phyloP scores from a whole-genome alignment of 768 basidiomycete species.

The Rhodotorula paludigena region DNA sequence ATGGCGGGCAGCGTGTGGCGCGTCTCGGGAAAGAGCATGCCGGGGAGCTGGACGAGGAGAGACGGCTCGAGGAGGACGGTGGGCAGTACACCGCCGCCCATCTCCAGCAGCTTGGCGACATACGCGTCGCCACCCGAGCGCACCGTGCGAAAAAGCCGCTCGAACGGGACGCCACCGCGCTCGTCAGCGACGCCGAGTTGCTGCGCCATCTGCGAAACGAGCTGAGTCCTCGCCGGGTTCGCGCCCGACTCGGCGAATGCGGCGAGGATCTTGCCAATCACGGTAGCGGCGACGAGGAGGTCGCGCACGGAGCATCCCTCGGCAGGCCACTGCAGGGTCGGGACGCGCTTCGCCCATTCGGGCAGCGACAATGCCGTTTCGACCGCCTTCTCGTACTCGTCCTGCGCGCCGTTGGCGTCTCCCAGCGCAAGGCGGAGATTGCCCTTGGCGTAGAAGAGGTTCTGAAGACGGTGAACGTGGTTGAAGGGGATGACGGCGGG shows the following conservation, averaged over 20 bases:
- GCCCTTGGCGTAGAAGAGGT: conserved; percentile 49
- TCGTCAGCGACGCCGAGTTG: conserved; percentile 39
- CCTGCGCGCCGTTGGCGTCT: conserved; percentile 44
- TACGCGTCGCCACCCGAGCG: conserved; percentile 49
- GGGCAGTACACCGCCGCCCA: conserved; percentile 51
- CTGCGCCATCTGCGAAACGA: conserved; percentile 41
- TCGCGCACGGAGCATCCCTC: conserved; percentile 21
- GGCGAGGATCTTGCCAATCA: conserved; percentile 24
- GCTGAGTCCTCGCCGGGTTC: conserved; percentile 30
- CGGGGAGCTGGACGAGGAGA: conserved; percentile 48
- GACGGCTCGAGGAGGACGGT: conserved; percentile 52
- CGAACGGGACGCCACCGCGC: conserved; percentile 23
- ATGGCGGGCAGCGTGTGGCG: conserved; percentile 48
- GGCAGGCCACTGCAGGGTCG: conserved; percentile 9
- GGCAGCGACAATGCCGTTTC: conserved; percentile 49
- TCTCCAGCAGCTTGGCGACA: conserved; percentile 47
- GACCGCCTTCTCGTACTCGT: conserved; percentile 51
- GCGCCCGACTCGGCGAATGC: conserved; percentile 41
- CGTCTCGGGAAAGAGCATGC: conserved; percentile 49
- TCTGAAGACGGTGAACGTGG: conserved; percentile 53
- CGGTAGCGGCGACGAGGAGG: conserved; percentile 29
- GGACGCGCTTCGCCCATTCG: conserved; percentile 14
- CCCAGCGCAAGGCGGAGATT: conserved; percentile 41
- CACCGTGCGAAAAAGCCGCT: conserved; percentile 43
- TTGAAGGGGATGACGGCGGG: conserved; percentile 42